Evolutionary conservation across 441 rosid species (phyloP), one percentile per base, ranked within the genome.

Genomic region (Populus hybrid): DNA sequence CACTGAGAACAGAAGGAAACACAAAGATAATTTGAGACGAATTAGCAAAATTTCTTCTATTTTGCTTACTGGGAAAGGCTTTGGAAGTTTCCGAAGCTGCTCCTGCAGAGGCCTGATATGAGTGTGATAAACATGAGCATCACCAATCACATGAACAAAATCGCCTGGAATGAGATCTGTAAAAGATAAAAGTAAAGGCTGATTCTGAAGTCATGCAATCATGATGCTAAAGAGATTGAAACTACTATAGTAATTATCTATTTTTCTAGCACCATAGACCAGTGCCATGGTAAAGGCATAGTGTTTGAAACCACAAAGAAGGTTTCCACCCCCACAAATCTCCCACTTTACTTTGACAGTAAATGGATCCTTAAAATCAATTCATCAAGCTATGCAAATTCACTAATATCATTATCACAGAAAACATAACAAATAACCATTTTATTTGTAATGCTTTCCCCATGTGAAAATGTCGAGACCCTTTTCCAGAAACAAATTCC

Each of bases 151-250:
- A 75, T 90, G 93, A 65, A 82, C 69, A 71, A 89, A 88, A 74
- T 92, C 94, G 74, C 93, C 96, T 2, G 91, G 88, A 83, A 84
- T 84, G 82, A 92, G 90, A 81, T 83, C 93, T 91, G 87, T 16
- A 77, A 36, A 66, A 68, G 66, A 26, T 50, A 72, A 72, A 28
- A 14, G 56, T 14, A 14, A 50, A 4, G 56, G 18, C 56, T 14
- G 56, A 16, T 14, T 45, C 20, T 45, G 56, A 4, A 45, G 18
- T 45, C 56, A 45, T 45, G 20, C 0, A 45, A 45, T 14, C 56
- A 14, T 45, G 56, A 45, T 45, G 56, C 56, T 45, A 45, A 45
- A 45, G 20, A 45, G 56, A 45, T 14, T 50, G 20, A 50, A 50
- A 50, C 56, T 50, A 14, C 20, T 50, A 14, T 50, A 14, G 56